Evolutionary conservation across 768 basidiomycete species (phyloP), one percentile per base, ranked within the genome.

Genomic region (Boletus reticulatus): DNA sequence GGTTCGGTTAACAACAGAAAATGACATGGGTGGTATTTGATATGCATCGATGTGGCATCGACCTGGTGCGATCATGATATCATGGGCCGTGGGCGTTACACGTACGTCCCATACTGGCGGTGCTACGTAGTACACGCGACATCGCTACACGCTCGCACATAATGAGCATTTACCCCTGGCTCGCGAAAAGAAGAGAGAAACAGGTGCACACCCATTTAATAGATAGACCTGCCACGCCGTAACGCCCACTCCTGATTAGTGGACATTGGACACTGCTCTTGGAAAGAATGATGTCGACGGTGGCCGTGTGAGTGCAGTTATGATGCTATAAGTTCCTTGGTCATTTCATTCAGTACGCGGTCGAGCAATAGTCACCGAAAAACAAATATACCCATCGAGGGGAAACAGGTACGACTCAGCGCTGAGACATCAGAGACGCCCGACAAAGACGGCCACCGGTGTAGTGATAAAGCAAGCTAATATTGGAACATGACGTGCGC

Each of bases 371-470:
- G 36, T 43, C 53, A 46, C 52, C 41, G 50, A 52, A 36, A 31
- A 55, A 7, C 31, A 48, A 32, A 52, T 53, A 51, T 48, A 16
- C 19, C 53, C 48, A 55, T 37, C 46, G 41, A 37, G 43, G 59
- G 17, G 39, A 45, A 43, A 49, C 29, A 13, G 43, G 54, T 37
- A 56, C 32, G 7, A 2, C 34, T 27, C 8, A 29, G 41, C 61
- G 56, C 56, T 44, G 54, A 56, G 44, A 52, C 16, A 44, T 65
- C 63, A 50, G 50, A 42, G 57, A 50, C 20, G 41, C 42, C 47
- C 14, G 49, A 46, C 47, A n/a, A 60, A 6, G 31, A 50, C n/a
- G 44, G 47, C n/a, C 62, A 34, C 16, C 16, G 31, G 37, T 31
- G 36, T 22, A 34, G 39, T 17, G 36, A 52, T 57, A 39, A 37